phyloP scores from a whole-genome alignment of 139 green algal species.

The Micractinium sp. region DNA sequence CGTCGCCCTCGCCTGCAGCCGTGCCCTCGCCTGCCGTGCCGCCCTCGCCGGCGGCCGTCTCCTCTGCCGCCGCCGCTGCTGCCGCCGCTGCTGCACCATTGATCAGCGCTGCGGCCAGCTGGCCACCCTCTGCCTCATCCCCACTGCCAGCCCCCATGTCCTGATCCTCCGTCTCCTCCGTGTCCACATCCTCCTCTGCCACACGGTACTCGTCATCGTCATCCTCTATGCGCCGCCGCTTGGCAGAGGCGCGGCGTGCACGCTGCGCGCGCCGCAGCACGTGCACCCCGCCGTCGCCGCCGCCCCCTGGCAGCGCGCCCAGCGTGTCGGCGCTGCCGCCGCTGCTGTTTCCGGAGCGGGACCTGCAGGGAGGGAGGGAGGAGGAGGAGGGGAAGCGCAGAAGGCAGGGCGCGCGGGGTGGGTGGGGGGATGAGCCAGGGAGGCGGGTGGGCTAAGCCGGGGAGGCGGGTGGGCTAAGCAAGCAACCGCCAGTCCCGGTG shows the following conservation, averaged over 20 bases:
- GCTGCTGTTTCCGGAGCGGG: background rate
- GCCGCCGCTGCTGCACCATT: background rate
- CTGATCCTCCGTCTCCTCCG: too few species aligned
- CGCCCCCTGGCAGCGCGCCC: background rate
- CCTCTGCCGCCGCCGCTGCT: background rate
- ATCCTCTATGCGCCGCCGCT: background rate
- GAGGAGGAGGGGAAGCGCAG: background rate
- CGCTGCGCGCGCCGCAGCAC: background rate
- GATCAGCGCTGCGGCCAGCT: background rate
- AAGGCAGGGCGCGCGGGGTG: background rate
- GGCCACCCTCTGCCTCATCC: background rate
- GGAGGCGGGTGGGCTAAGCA: background rate
- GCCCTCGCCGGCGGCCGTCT: background rate
- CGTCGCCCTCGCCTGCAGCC: background rate
- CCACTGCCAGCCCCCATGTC: too few species aligned
- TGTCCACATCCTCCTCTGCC: background rate
- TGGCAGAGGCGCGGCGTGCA: background rate
- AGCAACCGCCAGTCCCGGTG: background rate
- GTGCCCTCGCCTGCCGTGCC: background rate
- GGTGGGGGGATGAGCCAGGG: background rate
- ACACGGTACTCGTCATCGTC: too few species aligned
- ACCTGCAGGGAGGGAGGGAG: background rate
- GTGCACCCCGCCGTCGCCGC: background rate
- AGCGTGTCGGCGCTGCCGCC: constrained; percentile 25
- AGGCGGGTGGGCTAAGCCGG: background rate